Base-by-base conservation (phyloP, 2,329 filamentous ascomycete genomes). In the Ascochyta rabiei region DNA sequence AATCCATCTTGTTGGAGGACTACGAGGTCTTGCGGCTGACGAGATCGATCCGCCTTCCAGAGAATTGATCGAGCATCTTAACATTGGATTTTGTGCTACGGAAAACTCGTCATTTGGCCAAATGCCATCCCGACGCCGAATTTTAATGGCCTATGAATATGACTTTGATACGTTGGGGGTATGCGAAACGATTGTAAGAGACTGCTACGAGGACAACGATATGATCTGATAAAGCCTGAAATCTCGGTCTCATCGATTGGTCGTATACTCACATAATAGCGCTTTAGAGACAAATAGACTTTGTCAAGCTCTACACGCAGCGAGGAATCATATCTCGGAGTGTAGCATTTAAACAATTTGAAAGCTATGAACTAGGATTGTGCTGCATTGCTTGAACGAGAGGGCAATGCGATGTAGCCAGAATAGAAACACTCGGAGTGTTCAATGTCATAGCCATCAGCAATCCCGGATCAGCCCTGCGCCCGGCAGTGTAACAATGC, bases 401-500 rank as follows among this genome's bases (percentile, higher is more conserved):
- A 23, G 4, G 18, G 16, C 12, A 13, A 13, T 8, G 13, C 1
- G 13, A 15, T 12, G 10, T 24, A 13, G 2, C 4, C 26, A 15
- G 6, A 0, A 4, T n/a, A 23, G 6, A 33, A 30, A 5, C 18
- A 3, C 13, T 16, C 56, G 69, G 28, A 71, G 76, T 66, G 56
- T 79, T 79, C 42, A 79, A 53, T 3, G 76, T 75, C 71, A 79
- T 75, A 18, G 72, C 56, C 52, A 75, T 76, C 4, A 79, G 19
- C 19, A 78, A 42, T 0, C 77, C 77, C 6, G 75, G 13, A 78
- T 63, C 40, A 78, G 57, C 23, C 75, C 77, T 1, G 77, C 76
- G 39, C 57, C 59, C 10, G 77, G 77, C 24, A 80, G 63, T 0
- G 77, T 79, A 18, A 77, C 47, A 6, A 79, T 61, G 77, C 77